phyloP scores from a whole-genome alignment of 2,329 filamentous ascomycete genomes.

The Aspergillus hiratsukae region DNA sequence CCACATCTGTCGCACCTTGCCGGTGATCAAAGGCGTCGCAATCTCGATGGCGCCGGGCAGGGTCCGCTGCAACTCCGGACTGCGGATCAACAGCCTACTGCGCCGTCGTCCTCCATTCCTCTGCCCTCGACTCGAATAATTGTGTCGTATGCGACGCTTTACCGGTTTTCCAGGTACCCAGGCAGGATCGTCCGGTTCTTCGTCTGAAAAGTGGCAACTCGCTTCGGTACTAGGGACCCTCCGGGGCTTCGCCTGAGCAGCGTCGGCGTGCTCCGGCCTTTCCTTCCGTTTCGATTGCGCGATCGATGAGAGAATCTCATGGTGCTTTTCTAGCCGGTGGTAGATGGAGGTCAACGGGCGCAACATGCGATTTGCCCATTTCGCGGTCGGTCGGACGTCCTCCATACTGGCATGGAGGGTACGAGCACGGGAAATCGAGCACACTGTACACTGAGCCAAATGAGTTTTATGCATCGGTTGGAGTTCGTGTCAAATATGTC shows the following conservation, averaged over 20 bases:
- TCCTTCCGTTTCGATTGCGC: conserved; percentile 19
- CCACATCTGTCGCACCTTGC: conserved; percentile 22
- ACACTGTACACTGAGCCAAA: not conserved
- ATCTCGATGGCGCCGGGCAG: conserved; percentile 40
- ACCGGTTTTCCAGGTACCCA: conserved; percentile 35
- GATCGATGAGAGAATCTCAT: conserved; percentile 29
- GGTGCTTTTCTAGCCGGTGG: conserved; percentile 38
- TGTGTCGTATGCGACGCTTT: conserved; percentile 33
- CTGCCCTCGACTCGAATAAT: conserved; percentile 32
- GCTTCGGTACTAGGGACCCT: conserved; percentile 8
- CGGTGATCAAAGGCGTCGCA: conserved; percentile 39
- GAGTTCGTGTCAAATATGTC: not conserved
- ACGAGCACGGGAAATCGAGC: not conserved
- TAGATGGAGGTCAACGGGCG: conserved; percentile 40
- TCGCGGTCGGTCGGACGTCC: conserved; percentile 36
- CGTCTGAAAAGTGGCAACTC: conserved; percentile 28
- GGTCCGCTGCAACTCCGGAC: conserved; percentile 31
- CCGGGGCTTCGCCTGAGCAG: conserved; percentile 2
- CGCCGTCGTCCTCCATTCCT: conserved; percentile 19
- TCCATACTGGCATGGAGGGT: conserved; percentile 23
- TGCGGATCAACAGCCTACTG: conserved; percentile 29
- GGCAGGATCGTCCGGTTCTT: conserved; percentile 34
- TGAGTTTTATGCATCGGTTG: not conserved
- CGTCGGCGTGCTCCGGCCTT: conserved; percentile 3
- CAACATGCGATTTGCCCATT: conserved; percentile 42